Conservation (phyloP, 371 early-diverging fungal genomes). For the Mucor mucedo region DNA sequence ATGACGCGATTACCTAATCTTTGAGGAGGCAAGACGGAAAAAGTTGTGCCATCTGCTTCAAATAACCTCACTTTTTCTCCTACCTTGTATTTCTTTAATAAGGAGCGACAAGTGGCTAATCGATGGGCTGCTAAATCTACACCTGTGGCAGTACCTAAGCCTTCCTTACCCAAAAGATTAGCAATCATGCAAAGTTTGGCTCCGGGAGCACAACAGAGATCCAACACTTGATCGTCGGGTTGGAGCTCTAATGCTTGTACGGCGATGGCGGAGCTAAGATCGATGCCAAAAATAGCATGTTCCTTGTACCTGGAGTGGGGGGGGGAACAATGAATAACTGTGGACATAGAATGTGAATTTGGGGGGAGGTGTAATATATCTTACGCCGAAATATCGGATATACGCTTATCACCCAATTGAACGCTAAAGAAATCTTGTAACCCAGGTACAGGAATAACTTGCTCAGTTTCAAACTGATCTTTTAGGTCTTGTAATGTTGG, state of each 20-base stretch:
- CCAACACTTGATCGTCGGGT: conserved; percentile 76
- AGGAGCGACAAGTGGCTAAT: conserved; percentile 69
- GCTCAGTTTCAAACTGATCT: conserved; percentile 42
- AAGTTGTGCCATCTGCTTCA: conserved; percentile 82
- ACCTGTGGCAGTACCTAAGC: conserved; percentile 86
- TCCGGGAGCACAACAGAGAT: conserved; percentile 84
- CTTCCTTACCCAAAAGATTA: conserved; percentile 64
- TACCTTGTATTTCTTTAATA: conserved; percentile 71
- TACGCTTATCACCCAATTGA: conserved; percentile 25
- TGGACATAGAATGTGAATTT: not conserved
- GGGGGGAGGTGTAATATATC: not conserved
- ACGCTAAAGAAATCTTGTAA: conserved; percentile 43
- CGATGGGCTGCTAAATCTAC: conserved; percentile 86
- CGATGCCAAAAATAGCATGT: conserved; percentile 79
- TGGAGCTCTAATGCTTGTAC: conserved; percentile 62
- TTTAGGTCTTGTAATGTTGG: conserved; percentile 51
- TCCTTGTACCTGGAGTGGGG: conserved; percentile 42
- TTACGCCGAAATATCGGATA: conserved; percentile 52
- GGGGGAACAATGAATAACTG: not conserved
- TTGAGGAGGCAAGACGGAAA: conserved; percentile 75
- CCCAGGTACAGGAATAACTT: conserved; percentile 40
- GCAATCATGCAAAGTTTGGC: conserved; percentile 85
- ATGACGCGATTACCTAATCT: conserved; percentile 32
- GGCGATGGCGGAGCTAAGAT: conserved; percentile 82
- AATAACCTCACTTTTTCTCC: conserved; percentile 66